phyloP scores from a whole-genome alignment of 2,329 filamentous ascomycete genomes.

The Colletotrichum spinosum region DNA sequence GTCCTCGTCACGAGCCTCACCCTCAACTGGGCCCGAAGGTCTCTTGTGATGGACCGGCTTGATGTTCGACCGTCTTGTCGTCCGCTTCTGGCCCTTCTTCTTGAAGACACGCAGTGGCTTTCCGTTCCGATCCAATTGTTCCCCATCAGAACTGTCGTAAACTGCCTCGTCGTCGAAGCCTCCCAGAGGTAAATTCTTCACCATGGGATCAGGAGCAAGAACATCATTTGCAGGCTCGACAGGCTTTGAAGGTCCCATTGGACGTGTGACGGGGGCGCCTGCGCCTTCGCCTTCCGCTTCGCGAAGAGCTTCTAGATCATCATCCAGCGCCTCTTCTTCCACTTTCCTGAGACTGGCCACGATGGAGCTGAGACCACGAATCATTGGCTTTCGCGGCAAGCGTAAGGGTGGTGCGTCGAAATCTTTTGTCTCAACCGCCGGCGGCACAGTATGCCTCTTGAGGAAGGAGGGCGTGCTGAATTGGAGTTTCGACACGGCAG shows the following conservation, averaged over 20 bases:
- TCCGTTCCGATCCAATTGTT: slow-evolving; percentile 64
- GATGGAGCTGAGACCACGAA: slow-evolving; percentile 78
- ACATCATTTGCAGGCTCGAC: slow-evolving; percentile 51
- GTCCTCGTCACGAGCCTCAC: slow-evolving; percentile 43
- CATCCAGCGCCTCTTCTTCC: slow-evolving; percentile 75
- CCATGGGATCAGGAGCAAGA: slow-evolving; percentile 58
- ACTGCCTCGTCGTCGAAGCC: slow-evolving; percentile 73
- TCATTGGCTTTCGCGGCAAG: slow-evolving; percentile 70
- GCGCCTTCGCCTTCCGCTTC: slow-evolving; percentile 70
- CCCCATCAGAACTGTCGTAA: slow-evolving; percentile 67
- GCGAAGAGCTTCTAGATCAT: slow-evolving; percentile 79
- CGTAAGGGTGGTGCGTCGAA: slow-evolving; percentile 62
- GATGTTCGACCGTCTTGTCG: slow-evolving; percentile 77
- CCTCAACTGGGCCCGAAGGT: slow-evolving; percentile 48
- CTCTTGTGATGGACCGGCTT: slow-evolving; percentile 63
- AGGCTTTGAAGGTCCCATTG: slow-evolving; percentile 38
- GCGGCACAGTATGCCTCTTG: slow-evolving; percentile 58
- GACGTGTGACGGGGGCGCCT: slow-evolving; percentile 1
- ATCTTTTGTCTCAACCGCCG: slow-evolving; percentile 67
- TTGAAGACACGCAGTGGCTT: slow-evolving; percentile 75
- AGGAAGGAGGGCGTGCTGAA: slow-evolving; percentile 81
- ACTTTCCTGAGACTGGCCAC: slow-evolving; percentile 77
- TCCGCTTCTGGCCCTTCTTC: slow-evolving; percentile 87
- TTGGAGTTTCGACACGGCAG: slow-evolving; percentile 64
- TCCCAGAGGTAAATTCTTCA: slow-evolving; percentile 60